Conservation (phyloP, 2,329 filamentous ascomycete genomes). For the Stagonosporopsis vannaccii region DNA sequence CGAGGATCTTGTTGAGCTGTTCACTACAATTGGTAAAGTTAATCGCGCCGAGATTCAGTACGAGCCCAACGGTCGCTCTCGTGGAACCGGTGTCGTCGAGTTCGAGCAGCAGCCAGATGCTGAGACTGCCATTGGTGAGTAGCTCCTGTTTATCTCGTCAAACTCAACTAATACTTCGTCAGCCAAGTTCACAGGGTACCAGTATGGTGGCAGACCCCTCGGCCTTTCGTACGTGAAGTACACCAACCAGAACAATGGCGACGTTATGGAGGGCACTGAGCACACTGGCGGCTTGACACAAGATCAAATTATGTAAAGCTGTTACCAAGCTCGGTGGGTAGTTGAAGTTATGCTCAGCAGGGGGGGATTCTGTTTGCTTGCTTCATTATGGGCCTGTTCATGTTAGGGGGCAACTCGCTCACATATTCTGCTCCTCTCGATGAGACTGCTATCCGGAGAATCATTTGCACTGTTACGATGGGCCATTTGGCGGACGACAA, state of each 20-base stretch:
- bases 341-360: slow-evolving; percentile 1
- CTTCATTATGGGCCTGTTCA: slow-evolving; percentile 16
- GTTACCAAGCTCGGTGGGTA: neutral
- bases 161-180: slow-evolving; percentile 35
- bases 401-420: slow-evolving; percentile 25
- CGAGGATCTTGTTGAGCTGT: slow-evolving; percentile 93
- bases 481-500: slow-evolving; percentile 28
- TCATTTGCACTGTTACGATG: slow-evolving; percentile 20
- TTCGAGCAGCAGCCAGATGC: slow-evolving; percentile 85
- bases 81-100: slow-evolving; percentile 94
- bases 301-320: slow-evolving; percentile 90
- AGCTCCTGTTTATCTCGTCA: neutral
- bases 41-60: slow-evolving; percentile 99
- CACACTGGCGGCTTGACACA: slow-evolving; percentile 78
- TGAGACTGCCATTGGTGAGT: slow-evolving; percentile 81
- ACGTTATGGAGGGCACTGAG: slow-evolving; percentile 84
- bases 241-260: slow-evolving; percentile 67
- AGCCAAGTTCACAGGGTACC: slow-evolving; percentile 96
- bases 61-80: slow-evolving; percentile 92
- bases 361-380: slow-evolving; percentile 8
- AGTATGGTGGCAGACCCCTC: slow-evolving; percentile 93
- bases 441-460: slow-evolving; percentile 27
- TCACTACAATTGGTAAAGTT: slow-evolving; percentile 97
- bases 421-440: slow-evolving; percentile 25
- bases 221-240: slow-evolving; percentile 96